Percentiles rank a stretch among this genome's conserved stretches.
Evolutionary conservation across 2,329 filamentous ascomycete species (phyloP).

Genomic region (Aspergillus phoenicis): DNA sequence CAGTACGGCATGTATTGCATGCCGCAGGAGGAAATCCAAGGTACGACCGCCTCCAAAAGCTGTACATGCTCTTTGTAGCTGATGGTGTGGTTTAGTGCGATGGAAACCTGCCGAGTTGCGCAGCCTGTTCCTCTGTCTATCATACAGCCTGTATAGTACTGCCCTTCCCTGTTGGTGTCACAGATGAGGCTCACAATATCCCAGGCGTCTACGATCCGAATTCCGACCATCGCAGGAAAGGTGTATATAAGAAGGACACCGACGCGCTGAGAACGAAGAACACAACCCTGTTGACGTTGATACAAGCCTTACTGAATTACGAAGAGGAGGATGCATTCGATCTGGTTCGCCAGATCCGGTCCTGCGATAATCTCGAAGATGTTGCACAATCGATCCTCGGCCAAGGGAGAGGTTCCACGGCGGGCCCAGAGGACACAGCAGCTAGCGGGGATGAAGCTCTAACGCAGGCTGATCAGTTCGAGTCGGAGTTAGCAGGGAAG

Average conservation of each 20-base stretch:
- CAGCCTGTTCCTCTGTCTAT: constrained; percentile 95
- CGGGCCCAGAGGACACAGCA: constrained; percentile 41
- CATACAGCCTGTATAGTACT: constrained; percentile 44
- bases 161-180: neutral
- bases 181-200: constrained; percentile 20
- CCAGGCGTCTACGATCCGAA: constrained; percentile 94
- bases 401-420: constrained; percentile 52
- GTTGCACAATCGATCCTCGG: constrained; percentile 63
- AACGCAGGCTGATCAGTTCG: constrained; percentile 54
- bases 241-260: constrained; percentile 92
- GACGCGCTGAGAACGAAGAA: constrained; percentile 84
- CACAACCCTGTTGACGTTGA: constrained; percentile 85
- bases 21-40: constrained; percentile 76
- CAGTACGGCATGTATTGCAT: constrained; percentile 82
- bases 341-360: constrained; percentile 83
- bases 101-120: constrained; percentile 86
- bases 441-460: constrained; percentile 41
- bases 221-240: constrained; percentile 93
- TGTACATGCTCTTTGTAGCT: neutral
- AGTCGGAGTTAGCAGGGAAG: constrained; percentile 83
- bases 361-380: constrained; percentile 73
- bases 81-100: constrained; percentile 63
- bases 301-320: constrained; percentile 90
- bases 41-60: constrained; percentile 31
- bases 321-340: constrained; percentile 81